Conservation (phyloP, 202 grass and related monocot species). For the Tripidium arundinaceum region DNA sequence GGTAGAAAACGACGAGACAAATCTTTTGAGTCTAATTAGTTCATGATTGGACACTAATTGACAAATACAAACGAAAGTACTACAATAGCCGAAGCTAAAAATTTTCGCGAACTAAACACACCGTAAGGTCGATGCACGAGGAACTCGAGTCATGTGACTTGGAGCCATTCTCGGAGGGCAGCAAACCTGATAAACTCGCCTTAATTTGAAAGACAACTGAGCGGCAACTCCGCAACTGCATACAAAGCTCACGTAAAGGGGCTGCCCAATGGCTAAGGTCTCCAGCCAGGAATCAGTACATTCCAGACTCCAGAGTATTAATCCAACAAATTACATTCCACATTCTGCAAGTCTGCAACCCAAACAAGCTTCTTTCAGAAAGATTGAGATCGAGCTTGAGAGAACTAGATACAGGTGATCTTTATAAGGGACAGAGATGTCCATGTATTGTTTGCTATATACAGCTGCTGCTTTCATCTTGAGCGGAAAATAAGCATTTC, state of each 20-base stretch:
- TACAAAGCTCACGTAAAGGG: neutral
- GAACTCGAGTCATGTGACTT: neutral
- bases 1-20: too few relatives aligned
- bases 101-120: too few relatives aligned
- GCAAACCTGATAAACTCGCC: neutral
- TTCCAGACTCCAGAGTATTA: neutral
- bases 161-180: neutral
- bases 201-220: neutral
- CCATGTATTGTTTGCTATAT: conserved; percentile 43
- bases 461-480: conserved; percentile 39
- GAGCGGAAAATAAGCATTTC: conserved; percentile 16
- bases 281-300: neutral
- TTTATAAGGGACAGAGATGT: conserved; percentile 21
- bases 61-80: too few relatives aligned
- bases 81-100: too few relatives aligned
- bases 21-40: too few relatives aligned
- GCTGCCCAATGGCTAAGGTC: neutral
- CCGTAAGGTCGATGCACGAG: neutral
- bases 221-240: neutral
- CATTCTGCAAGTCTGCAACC: neutral
- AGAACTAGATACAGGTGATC: conserved; percentile 31
- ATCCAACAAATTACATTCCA: neutral
- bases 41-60: too few relatives aligned
- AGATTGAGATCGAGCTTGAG: neutral
- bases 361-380: neutral